These are phyloP conservation scores for Coleophoma eucalyptorum DNA, from an alignment of 2,329 filamentous ascomycete genomes.

Conservation along the genomic window DNA sequence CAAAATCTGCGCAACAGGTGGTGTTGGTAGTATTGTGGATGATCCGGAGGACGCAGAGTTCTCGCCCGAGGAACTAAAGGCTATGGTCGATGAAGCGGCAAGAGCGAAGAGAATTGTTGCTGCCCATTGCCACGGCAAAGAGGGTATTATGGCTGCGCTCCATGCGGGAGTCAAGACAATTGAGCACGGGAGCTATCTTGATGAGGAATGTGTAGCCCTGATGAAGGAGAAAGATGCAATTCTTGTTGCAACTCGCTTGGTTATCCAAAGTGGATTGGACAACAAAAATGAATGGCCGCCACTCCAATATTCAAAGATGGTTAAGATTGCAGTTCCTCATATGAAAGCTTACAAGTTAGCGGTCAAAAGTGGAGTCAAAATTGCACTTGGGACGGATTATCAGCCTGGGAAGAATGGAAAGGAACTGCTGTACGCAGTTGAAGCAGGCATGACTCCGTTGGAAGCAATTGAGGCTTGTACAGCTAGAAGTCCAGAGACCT, in stretches of 20 bases:
- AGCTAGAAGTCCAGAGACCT: conserved; percentile 38
- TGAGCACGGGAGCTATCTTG: conserved; percentile 43
- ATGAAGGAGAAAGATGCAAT: conserved; percentile 42
- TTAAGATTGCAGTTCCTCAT: conserved; percentile 31
- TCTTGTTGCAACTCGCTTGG: conserved; percentile 38
- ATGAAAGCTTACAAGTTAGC: conserved; percentile 36
- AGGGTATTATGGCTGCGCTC: conserved; percentile 41
- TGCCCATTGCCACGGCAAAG: conserved; percentile 41
- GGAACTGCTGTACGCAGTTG: conserved; percentile 44
- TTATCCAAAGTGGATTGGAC: conserved; percentile 34
- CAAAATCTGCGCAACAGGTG: conserved; percentile 42
- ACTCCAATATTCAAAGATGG: conserved; percentile 32
- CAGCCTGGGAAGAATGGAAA: conserved; percentile 37
- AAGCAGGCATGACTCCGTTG: conserved; percentile 44
- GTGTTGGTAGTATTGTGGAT: conserved; percentile 38
- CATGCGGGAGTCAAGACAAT: conserved; percentile 42
- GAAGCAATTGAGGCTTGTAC: conserved; percentile 48
- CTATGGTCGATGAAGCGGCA: conserved; percentile 39
- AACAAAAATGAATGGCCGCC: conserved; percentile 26
- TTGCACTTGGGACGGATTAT: conserved; percentile 46
- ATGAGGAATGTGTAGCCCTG: conserved; percentile 37
- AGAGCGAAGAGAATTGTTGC: conserved; percentile 36
- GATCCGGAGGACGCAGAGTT: conserved; percentile 39
- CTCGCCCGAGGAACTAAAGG: conserved; percentile 36
- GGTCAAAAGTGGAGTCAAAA: conserved; percentile 37